A percentile compares a stretch with the other conserved stretches of the same genome.
These are phyloP conservation scores for Solanum hybrid DNA, from an alignment of 305 asterid species.

Conservation along the genomic window DNA sequence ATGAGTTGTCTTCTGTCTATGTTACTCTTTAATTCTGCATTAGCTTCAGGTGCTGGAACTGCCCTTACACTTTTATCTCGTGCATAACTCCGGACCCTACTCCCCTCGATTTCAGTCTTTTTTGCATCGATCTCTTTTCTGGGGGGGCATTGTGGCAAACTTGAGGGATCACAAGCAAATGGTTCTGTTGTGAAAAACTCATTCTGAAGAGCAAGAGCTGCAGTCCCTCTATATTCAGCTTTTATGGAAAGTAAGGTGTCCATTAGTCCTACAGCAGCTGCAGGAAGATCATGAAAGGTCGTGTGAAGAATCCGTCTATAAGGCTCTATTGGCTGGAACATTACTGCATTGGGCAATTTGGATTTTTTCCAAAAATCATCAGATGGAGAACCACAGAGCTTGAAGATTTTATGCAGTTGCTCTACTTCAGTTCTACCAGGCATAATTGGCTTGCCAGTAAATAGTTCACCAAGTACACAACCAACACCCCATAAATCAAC, in stretches of 20 bases:
- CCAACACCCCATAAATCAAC: neutral
- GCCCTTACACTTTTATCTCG: neutral
- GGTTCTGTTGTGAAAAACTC: too few relatives aligned
- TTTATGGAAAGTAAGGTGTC: neutral
- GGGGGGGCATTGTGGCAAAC: slow-evolving; percentile 1
- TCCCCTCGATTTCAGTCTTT: neutral
- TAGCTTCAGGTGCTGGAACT: neutral
- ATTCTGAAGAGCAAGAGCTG: neutral
- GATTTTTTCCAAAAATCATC: neutral
- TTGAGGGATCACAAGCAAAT: neutral
- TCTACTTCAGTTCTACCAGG: neutral
- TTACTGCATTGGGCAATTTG: neutral
- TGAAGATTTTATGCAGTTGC: neutral
- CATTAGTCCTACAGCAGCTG: neutral
- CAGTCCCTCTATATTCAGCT: neutral
- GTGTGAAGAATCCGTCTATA: neutral
- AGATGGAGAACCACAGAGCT: too few relatives aligned
- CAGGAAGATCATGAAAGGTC: neutral
- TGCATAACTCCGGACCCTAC: too few relatives aligned
- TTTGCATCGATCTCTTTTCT: neutral
- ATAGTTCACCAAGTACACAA: too few relatives aligned
- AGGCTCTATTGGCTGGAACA: neutral
- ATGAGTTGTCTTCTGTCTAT: neutral
- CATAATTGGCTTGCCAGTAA: neutral
- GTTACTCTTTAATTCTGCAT: neutral